Conservation (phyloP, 352 stramenopile species). For the Globisporangium cederbergense region DNA sequence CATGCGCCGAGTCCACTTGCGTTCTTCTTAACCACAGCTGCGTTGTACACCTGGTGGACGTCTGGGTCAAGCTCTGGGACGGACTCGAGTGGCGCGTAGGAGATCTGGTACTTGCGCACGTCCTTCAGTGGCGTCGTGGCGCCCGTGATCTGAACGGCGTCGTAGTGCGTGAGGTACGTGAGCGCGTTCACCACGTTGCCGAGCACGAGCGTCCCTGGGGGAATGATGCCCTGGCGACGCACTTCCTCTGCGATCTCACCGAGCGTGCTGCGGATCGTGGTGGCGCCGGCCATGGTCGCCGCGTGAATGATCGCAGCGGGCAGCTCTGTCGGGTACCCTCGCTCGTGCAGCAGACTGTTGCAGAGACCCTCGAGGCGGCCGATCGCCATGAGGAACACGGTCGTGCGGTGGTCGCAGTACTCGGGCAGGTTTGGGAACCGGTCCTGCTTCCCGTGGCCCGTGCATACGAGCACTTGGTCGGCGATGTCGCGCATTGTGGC, state of each 20-base stretch:
- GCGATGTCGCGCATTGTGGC: conserved; percentile 95
- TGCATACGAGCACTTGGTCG: conserved; percentile 92
- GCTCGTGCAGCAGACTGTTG: conserved; percentile 65
- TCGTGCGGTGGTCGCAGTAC: conserved; percentile 95
- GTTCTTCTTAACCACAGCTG: conserved; percentile 15
- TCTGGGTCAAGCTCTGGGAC: conserved; percentile 51
- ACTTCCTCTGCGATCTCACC: conserved; percentile 88
- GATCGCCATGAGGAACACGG: conserved; percentile 98
- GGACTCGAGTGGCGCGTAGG: conserved; percentile 46
- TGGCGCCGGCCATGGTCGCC: conserved; percentile 88
- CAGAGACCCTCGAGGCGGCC: conserved; percentile 89
- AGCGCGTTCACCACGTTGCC: conserved; percentile 90
- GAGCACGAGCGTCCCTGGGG: conserved; percentile 93
- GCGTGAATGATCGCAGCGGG: conserved; percentile 93
- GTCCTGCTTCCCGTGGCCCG: conserved; percentile 92
- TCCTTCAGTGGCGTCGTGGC: conserved; percentile 15
- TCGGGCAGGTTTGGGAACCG: conserved; percentile 90
- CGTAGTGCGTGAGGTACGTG: conserved; percentile 64
- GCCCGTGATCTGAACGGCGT: conserved; percentile 33
- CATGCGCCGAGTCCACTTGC: not conserved
- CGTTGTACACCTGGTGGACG: conserved; percentile 53
- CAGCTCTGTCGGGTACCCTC: conserved; percentile 88
- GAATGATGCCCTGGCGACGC: conserved; percentile 76
- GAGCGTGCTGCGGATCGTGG: conserved; percentile 87
- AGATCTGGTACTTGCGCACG: conserved; percentile 59